A percentile compares a stretch with the other conserved stretches of the same genome.
Evolutionary conservation across 179 eudicot species (phyloP).

Genomic region (Gypsophila paniculata): DNA sequence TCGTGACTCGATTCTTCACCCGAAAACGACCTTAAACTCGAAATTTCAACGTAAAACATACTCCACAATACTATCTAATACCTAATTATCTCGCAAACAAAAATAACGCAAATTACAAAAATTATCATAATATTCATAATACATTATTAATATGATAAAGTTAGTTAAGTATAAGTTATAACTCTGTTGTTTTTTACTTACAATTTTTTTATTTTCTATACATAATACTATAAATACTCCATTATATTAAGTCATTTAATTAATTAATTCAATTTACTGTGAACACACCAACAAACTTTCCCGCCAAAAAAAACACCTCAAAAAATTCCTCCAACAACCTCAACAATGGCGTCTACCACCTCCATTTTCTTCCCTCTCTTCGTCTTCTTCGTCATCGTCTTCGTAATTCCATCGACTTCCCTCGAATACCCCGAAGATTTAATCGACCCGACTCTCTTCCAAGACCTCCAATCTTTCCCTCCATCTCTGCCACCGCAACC

Average conservation of each 20-base stretch:
- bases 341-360: constrained; percentile 24
- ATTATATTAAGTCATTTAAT: background rate
- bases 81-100: too few species aligned
- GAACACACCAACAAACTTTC: constrained; percentile 4
- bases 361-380: constrained; percentile 20
- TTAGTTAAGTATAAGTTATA: too few species aligned
- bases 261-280: background rate
- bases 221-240: too few species aligned
- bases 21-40: too few species aligned
- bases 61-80: too few species aligned
- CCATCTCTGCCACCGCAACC: background rate
- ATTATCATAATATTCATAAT: too few species aligned
- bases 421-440: constrained; percentile 17
- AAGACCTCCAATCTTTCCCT: constrained; percentile 19
- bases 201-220: too few species aligned
- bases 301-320: constrained; percentile 9
- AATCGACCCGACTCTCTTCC: constrained; percentile 20
- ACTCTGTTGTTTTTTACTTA: too few species aligned
- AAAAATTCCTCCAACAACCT: background rate
- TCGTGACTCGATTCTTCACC: too few species aligned
- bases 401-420: background rate
- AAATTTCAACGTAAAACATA: too few species aligned
- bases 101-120: too few species aligned
- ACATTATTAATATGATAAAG: too few species aligned
- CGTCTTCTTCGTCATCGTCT: constrained; percentile 9